These are phyloP conservation scores for Stachybotrys echinatus DNA, from an alignment of 2,329 filamentous ascomycete genomes.

Conservation along the genomic window DNA sequence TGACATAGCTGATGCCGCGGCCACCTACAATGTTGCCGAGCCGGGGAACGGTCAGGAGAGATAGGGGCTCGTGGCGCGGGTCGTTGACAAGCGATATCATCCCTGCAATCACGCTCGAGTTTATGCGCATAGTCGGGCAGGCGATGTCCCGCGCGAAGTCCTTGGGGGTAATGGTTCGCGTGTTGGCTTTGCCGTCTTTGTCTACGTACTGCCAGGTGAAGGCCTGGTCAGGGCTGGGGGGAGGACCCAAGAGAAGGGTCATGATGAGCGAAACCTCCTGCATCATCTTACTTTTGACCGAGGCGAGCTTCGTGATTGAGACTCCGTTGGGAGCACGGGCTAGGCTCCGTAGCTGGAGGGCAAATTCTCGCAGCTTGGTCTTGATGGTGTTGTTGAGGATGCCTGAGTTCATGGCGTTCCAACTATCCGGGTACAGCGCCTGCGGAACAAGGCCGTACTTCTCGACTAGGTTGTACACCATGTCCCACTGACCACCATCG, in stretches of 20 bases:
- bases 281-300: slow-evolving; percentile 67
- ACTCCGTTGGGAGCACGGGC: slow-evolving; percentile 24
- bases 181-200: slow-evolving; percentile 57
- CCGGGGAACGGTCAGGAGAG: slow-evolving; percentile 68
- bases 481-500: slow-evolving; percentile 89
- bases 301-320: slow-evolving; percentile 34
- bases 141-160: slow-evolving; percentile 66
- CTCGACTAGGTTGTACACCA: slow-evolving; percentile 78
- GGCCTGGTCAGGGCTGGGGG: slow-evolving; percentile 60
- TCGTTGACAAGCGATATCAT: slow-evolving; percentile 84
- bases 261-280: slow-evolving; percentile 74
- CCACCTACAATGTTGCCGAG: slow-evolving; percentile 80
- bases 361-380: slow-evolving; percentile 82
- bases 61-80: slow-evolving; percentile 69
- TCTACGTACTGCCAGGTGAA: slow-evolving; percentile 81
- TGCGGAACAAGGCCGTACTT: slow-evolving; percentile 91
- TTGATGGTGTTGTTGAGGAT: slow-evolving; percentile 71
- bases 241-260: slow-evolving; percentile 77
- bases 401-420: slow-evolving; percentile 67
- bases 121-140: slow-evolving; percentile 53
- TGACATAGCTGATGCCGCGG: slow-evolving; percentile 72
- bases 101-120: slow-evolving; percentile 54
- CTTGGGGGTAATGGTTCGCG: slow-evolving; percentile 60
- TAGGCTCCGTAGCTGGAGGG: slow-evolving; percentile 63
- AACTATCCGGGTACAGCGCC: slow-evolving; percentile 73